Percentiles rank a stretch among this genome's conserved stretches.
Conservation (phyloP, 2,329 filamentous ascomycete genomes). For the Phoma sp. region DNA sequence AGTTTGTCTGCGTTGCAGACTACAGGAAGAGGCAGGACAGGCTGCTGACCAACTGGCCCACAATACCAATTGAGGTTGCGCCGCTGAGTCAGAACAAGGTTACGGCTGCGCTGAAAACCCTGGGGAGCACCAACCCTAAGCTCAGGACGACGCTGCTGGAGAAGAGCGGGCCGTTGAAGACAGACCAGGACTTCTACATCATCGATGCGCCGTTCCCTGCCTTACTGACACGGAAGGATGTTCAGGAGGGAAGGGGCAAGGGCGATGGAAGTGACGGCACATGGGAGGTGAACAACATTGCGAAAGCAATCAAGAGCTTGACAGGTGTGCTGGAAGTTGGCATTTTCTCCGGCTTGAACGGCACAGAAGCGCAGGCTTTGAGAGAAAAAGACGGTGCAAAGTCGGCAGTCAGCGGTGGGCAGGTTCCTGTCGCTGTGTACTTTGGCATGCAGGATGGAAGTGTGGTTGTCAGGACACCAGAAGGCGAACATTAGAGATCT, state of each 20-base stretch:
- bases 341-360: slow-evolving; percentile 84
- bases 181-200: slow-evolving; percentile 86
- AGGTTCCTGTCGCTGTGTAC: slow-evolving; percentile 93
- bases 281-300: slow-evolving; percentile 82
- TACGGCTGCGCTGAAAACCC: slow-evolving; percentile 70
- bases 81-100: slow-evolving; percentile 83
- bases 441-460: slow-evolving; percentile 80
- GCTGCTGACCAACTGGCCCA: slow-evolving; percentile 77
- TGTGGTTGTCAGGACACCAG: slow-evolving; percentile 47
- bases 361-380: slow-evolving; percentile 67
- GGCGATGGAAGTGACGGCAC: slow-evolving; percentile 67
- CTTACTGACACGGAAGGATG: slow-evolving; percentile 69
- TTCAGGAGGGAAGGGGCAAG: slow-evolving; percentile 50
- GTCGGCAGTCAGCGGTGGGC: slow-evolving; percentile 62
- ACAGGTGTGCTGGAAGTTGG: slow-evolving; percentile 91
- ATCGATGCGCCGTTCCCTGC: slow-evolving; percentile 87
- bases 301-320: slow-evolving; percentile 76
- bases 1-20: slow-evolving; percentile 89
- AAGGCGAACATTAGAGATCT: slow-evolving; percentile 28
- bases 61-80: slow-evolving; percentile 91
- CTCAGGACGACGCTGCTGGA: slow-evolving; percentile 75
- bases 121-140: slow-evolving; percentile 75
- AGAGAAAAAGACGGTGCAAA: slow-evolving; percentile 29
- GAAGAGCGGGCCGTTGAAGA: slow-evolving; percentile 84
- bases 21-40: slow-evolving; percentile 85